Conservation (phyloP, 345 rosid species). For the Laguncularia racemosa region DNA sequence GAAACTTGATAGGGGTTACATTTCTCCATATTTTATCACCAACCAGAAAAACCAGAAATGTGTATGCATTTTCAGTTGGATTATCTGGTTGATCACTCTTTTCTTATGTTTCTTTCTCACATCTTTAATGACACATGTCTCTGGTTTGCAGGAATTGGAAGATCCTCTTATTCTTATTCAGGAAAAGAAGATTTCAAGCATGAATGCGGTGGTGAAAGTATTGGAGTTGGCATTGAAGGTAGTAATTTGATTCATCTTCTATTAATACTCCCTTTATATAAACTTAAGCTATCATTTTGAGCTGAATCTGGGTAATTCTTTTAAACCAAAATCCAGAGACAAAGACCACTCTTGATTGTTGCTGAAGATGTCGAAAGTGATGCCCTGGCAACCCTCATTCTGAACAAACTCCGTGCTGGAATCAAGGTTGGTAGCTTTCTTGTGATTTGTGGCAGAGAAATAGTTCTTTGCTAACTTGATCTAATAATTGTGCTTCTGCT, state of each 20-base stretch:
- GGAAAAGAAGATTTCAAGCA: constrained; percentile 86
- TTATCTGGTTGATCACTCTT: background rate
- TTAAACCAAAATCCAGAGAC: constrained; percentile 41
- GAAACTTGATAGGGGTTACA: constrained; percentile 97
- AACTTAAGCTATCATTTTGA: background rate
- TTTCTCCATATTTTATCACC: constrained; percentile 90
- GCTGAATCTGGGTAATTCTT: background rate
- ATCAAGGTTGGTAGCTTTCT: constrained; percentile 52
- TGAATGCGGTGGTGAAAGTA: constrained; percentile 77
- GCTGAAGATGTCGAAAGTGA: constrained; percentile 98
- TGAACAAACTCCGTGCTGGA: constrained; percentile 95
- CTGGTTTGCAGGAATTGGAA: constrained; percentile 67
- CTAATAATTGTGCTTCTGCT: constrained; percentile 8
- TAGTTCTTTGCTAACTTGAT: background rate
- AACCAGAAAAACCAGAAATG: constrained; percentile 91
- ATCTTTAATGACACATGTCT: background rate
- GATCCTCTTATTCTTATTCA: constrained; percentile 94
- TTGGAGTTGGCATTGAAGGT: constrained; percentile 93
- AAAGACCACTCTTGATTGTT: constrained; percentile 79
- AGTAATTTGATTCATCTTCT: constrained; percentile 2
- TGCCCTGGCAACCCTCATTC: constrained; percentile 75
- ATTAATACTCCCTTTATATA: too few species aligned
- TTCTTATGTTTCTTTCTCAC: background rate
- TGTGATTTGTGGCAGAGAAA: background rate
- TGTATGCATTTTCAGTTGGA: constrained; percentile 33